Evolutionary conservation across 2,329 filamentous ascomycete species (phyloP).

Genomic region (Verruconis gallopava): DNA sequence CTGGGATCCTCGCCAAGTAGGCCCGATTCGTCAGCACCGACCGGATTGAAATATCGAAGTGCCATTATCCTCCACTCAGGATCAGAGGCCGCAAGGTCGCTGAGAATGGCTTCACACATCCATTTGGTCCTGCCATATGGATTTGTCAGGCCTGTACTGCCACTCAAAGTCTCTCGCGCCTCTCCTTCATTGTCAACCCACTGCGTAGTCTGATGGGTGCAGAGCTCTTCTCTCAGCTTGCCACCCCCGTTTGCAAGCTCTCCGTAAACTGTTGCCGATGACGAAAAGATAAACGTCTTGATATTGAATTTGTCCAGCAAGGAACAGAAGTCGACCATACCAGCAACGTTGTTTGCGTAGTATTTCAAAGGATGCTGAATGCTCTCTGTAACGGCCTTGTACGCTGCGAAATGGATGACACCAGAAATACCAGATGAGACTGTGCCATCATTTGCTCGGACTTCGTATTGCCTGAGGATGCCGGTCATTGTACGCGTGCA

Average conservation of each 20-base stretch:
- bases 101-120: conserved; percentile 53
- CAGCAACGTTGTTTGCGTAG: conserved; percentile 55
- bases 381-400: conserved; percentile 53
- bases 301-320: conserved; percentile 46
- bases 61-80: conserved; percentile 50
- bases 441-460: conserved; percentile 1
- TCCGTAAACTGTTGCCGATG: conserved; percentile 55
- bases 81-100: conserved; percentile 47
- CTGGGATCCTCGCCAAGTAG: conserved; percentile 51
- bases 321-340: conserved; percentile 46
- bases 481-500: conserved; percentile 29
- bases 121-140: conserved; percentile 56
- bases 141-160: conserved; percentile 46
- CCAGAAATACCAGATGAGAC: conserved; percentile 40
- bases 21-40: conserved; percentile 52
- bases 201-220: conserved; percentile 38
- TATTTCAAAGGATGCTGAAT: conserved; percentile 49
- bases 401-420: conserved; percentile 58
- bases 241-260: conserved; percentile 29
- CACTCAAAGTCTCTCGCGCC: conserved; percentile 31
- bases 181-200: conserved; percentile 31
- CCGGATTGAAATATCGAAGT: conserved; percentile 55
- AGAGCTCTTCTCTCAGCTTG: conserved; percentile 43
- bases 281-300: conserved; percentile 55
- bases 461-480: conserved; percentile 31